Evolutionary conservation across 345 rosid species (phyloP).

Genomic region (Euphorbia tirucalli): DNA sequence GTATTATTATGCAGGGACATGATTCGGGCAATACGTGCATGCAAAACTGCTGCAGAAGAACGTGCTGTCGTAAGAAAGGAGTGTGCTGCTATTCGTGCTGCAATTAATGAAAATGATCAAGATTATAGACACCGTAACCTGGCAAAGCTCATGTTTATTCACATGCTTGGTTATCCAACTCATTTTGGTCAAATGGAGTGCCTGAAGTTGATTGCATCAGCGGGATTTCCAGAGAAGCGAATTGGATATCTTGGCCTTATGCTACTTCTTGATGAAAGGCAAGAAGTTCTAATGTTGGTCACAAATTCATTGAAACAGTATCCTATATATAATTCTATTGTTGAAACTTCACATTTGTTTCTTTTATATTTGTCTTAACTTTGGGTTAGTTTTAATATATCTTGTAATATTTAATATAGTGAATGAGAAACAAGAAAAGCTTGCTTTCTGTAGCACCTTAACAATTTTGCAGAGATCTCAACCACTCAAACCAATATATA

Average conservation of each 20-base stretch:
- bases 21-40: conserved; percentile 94
- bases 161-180: conserved; percentile 99
- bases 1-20: conserved; percentile 73
- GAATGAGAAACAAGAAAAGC: background rate
- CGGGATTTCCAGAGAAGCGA: conserved; percentile 99
- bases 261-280: conserved; percentile 99
- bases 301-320: conserved; percentile 99
- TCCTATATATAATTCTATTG: conserved; percentile 39
- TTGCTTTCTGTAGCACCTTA: conserved; percentile 44
- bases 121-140: conserved; percentile 93
- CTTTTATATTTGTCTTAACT: background rate
- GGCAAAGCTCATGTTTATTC: conserved; percentile 99
- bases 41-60: conserved; percentile 99
- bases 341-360: background rate
- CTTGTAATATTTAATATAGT: background rate
- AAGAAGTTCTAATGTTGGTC: conserved; percentile 98
- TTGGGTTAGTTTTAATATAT: background rate
- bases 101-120: conserved; percentile 84
- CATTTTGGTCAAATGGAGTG: conserved; percentile 99
- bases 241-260: conserved; percentile 97
- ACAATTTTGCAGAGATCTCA: conserved; percentile 80
- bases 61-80: conserved; percentile 98
- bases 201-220: conserved; percentile 87
- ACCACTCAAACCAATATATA: conserved; percentile 91
- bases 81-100: conserved; percentile 90